Percentiles rank a stretch among this genome's conserved stretches.
phyloP scores from a whole-genome alignment of 2,329 filamentous ascomycete species.

The Diaporthe capsici region DNA sequence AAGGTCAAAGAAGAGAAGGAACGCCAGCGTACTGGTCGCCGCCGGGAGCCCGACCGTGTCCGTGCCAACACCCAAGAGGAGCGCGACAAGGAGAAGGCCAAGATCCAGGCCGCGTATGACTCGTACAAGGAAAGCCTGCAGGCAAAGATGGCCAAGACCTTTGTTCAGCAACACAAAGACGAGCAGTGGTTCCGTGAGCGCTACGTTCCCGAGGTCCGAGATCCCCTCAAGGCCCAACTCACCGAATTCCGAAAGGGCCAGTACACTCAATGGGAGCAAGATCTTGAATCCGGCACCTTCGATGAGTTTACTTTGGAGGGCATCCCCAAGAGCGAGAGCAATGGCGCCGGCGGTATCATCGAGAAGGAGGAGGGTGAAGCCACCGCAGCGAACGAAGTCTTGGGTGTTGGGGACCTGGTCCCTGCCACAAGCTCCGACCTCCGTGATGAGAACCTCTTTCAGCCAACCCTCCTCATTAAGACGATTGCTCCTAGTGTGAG shows the following conservation, averaged over 20 bases:
- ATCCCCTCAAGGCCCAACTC: conserved; percentile 80
- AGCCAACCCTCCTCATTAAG: conserved; percentile 96
- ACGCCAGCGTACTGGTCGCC: conserved; percentile 76
- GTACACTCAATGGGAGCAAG: conserved; percentile 90
- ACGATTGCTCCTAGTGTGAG: conserved; percentile 97
- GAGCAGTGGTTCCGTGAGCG: conserved; percentile 99
- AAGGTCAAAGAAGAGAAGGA: conserved; percentile 87
- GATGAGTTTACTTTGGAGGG: conserved; percentile 96
- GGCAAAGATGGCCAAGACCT: conserved; percentile 86
- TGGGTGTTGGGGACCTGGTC: conserved; percentile 92
- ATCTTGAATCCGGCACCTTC: conserved; percentile 87
- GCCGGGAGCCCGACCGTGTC: conserved; percentile 74
- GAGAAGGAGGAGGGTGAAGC: conserved; percentile 98
- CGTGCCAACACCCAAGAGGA: conserved; percentile 80
- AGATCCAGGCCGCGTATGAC: conserved; percentile 80
- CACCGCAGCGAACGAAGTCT: conserved; percentile 89
- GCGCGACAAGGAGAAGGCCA: conserved; percentile 82
- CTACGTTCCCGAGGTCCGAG: conserved; percentile 87
- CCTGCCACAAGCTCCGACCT: conserved; percentile 88
- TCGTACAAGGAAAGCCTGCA: conserved; percentile 78
- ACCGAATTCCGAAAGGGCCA: conserved; percentile 83
- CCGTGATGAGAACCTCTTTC: conserved; percentile 87
- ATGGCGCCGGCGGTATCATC: conserved; percentile 84
- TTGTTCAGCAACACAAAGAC: conserved; percentile 91
- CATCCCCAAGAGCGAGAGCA: conserved; percentile 92